Conservation (phyloP, 495 filamentous ascomycete species). For the Trichoderma asperelloides region DNA sequence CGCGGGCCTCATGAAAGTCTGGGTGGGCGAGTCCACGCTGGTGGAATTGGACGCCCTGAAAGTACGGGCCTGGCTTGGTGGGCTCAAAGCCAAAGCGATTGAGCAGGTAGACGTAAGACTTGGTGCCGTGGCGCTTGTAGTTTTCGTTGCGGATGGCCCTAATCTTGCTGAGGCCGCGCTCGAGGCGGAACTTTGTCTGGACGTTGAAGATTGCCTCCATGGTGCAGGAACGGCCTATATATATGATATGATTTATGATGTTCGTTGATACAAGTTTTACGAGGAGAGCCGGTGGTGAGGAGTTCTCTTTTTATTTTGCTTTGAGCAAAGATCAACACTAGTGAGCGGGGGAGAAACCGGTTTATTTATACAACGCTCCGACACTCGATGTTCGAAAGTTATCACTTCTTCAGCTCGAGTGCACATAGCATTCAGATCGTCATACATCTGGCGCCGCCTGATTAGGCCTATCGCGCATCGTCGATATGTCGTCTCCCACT, state of each 20-base stretch:
- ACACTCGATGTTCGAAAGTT: neutral
- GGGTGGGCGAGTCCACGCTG: conserved; percentile 23
- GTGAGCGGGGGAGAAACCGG: neutral
- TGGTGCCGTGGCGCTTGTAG: conserved; percentile 57
- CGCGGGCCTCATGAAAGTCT: conserved; percentile 24
- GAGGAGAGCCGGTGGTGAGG: neutral
- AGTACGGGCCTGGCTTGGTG: conserved; percentile 62
- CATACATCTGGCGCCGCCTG: neutral
- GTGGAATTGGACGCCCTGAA: conserved; percentile 32
- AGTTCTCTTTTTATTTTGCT: neutral
- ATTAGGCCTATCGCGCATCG: neutral
- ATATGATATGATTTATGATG: neutral
- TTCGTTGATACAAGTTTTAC: neutral
- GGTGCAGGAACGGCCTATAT: conserved; percentile 4
- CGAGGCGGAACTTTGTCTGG: conserved; percentile 26
- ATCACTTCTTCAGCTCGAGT: no score
- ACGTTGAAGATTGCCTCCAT: conserved; percentile 26
- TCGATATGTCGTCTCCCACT: neutral
- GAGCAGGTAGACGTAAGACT: conserved; percentile 63
- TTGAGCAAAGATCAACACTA: neutral
- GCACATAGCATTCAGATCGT: neutral
- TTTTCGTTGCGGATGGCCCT: conserved; percentile 47
- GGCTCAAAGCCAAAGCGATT: conserved; percentile 64
- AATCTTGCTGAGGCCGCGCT: conserved; percentile 40
- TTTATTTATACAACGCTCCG: neutral